Conservation (phyloP, 2,329 filamentous ascomycete genomes). For the Penicillium sp. region DNA sequence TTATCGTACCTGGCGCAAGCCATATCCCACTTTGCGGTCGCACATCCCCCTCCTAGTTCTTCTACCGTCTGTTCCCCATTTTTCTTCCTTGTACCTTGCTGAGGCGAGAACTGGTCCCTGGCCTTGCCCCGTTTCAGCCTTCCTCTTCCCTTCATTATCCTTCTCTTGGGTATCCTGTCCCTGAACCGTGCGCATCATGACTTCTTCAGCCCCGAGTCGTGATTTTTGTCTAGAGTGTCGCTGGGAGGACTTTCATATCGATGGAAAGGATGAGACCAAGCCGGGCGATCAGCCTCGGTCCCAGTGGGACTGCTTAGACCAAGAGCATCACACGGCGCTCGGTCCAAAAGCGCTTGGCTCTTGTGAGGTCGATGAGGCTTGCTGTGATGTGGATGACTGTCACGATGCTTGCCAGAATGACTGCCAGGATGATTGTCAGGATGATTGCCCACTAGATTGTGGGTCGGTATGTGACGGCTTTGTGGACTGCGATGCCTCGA, state of each 20-base stretch:
- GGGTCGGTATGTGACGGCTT: constrained; percentile 44
- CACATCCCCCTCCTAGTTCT: constrained; percentile 4
- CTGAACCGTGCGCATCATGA: constrained; percentile 28
- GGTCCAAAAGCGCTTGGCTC: constrained; percentile 13
- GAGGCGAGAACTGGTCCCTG: not conserved
- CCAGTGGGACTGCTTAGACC: constrained; percentile 32
- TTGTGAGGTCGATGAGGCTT: constrained; percentile 36
- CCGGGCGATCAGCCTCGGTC: constrained; percentile 20
- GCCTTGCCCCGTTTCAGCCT: not conserved
- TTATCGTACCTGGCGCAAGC: not conserved
- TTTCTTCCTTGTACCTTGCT: constrained; percentile 2
- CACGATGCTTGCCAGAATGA: not conserved
- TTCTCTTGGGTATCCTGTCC: constrained; percentile 1
- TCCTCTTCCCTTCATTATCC: not conserved
- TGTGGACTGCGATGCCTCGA: constrained; percentile 40
- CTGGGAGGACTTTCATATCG: constrained; percentile 41
- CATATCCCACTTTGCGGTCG: constrained; percentile 4
- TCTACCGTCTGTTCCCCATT: constrained; percentile 6
- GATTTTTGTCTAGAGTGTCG: constrained; percentile 45
- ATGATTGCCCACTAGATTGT: constrained; percentile 37
- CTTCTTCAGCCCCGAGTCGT: constrained; percentile 30
- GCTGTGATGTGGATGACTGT: constrained; percentile 41
- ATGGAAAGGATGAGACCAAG: constrained; percentile 29
- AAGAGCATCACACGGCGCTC: constrained; percentile 25
- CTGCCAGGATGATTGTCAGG: constrained; percentile 21